Percentiles rank a stretch among this genome's conserved stretches.
These are phyloP conservation scores for Fusarium sp. DNA, from an alignment of 2,329 filamentous ascomycete species.

Conservation along the genomic window DNA sequence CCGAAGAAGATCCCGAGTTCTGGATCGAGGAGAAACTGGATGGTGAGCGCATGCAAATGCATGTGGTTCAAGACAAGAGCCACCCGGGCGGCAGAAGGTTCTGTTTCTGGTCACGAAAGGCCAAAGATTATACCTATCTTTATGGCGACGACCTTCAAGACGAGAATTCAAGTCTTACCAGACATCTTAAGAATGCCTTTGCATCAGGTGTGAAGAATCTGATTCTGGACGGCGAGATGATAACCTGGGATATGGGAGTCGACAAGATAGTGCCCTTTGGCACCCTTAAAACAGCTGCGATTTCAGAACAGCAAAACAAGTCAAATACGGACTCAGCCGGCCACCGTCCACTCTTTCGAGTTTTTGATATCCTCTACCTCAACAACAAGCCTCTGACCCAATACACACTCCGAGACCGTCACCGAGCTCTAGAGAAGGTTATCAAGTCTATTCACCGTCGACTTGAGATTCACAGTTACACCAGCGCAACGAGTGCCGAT, in stretches of 20 bases:
- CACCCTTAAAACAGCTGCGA: slow-evolving; percentile 89
- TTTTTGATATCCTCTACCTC: slow-evolving; percentile 92
- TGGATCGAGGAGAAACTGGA: slow-evolving; percentile 99
- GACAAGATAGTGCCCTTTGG: slow-evolving; percentile 91
- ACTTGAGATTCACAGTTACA: slow-evolving; percentile 83
- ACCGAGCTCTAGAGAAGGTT: slow-evolving; percentile 77
- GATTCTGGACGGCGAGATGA: slow-evolving; percentile 98
- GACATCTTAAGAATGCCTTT: slow-evolving; percentile 83
- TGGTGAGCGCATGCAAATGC: slow-evolving; percentile 96
- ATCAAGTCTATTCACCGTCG: slow-evolving; percentile 77
- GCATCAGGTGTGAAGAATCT: slow-evolving; percentile 81
- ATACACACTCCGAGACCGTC: slow-evolving; percentile 85
- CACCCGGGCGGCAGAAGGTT: slow-evolving; percentile 79
- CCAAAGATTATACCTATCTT: slow-evolving; percentile 94
- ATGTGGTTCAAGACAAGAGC: slow-evolving; percentile 80
- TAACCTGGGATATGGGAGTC: slow-evolving; percentile 91
- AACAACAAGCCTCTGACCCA: slow-evolving; percentile 84
- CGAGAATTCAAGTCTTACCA: slow-evolving; percentile 79
- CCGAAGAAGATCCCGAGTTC: slow-evolving; percentile 79
- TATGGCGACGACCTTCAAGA: slow-evolving; percentile 85
- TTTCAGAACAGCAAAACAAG: slow-evolving; percentile 75
- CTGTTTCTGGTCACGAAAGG: slow-evolving; percentile 93
- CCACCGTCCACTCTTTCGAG: slow-evolving; percentile 78
- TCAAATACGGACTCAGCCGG: slow-evolving; percentile 63
- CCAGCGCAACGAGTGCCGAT: slow-evolving; percentile 71